Conservation (phyloP, 176 grass and related monocot species). For the Pontederia paniculata region DNA sequence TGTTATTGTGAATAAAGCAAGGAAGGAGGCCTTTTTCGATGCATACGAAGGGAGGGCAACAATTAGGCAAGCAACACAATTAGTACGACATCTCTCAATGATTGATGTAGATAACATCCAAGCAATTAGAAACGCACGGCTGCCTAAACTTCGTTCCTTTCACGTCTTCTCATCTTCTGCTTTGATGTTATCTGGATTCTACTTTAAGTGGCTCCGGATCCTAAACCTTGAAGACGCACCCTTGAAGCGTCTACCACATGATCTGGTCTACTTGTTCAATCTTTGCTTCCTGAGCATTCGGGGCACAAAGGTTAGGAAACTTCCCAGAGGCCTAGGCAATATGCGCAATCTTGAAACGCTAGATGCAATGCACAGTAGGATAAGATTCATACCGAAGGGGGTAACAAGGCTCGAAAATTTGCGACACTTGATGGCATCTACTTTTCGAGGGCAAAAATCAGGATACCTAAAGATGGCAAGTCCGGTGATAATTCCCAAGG, state of each 20-base stretch:
- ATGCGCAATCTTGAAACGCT: conserved; percentile 35
- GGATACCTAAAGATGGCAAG: neutral
- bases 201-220: conserved; percentile 23
- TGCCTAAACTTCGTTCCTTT: neutral
- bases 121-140: neutral
- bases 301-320: conserved; percentile 32
- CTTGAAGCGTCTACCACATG: conserved; percentile 23
- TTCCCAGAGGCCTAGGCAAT: conserved; percentile 23
- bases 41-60: neutral
- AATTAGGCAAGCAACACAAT: too few relatives aligned
- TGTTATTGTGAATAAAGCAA: conserved; percentile 22
- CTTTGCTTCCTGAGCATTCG: conserved; percentile 38
- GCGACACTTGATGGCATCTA: neutral
- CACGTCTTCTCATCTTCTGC: neutral
- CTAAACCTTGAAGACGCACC: conserved; percentile 32
- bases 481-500: neutral
- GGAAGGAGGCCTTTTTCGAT: conserved; percentile 23
- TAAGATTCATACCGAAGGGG: neutral
- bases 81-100: neutral
- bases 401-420: neutral
- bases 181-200: conserved; percentile 5
- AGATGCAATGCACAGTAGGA: conserved; percentile 4
- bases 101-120: neutral
- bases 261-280: conserved; percentile 28
- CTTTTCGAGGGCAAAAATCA: neutral